Conservation (phyloP, 495 filamentous ascomycete genomes). For the Usnea hakonensis region DNA sequence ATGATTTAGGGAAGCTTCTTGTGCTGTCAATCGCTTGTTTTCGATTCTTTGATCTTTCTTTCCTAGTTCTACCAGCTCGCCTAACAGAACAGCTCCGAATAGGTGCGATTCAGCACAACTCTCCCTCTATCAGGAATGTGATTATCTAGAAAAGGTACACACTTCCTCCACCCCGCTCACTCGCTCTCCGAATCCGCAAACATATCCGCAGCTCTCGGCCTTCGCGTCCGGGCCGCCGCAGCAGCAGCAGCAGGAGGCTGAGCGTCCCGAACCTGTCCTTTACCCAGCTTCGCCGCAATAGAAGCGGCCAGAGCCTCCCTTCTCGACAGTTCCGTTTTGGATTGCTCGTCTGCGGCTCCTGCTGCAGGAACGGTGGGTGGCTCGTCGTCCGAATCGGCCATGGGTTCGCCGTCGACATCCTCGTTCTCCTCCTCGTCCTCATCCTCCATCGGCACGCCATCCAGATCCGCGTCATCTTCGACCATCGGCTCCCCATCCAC, state of each 20-base stretch:
- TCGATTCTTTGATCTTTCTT: too few species aligned
- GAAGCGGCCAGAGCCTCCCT: constrained; percentile 23
- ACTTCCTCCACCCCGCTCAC: constrained; percentile 15
- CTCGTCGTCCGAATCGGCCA: constrained; percentile 41
- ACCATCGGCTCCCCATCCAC: constrained; percentile 27
- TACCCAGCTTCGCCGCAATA: constrained; percentile 21
- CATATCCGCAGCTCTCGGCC: constrained; percentile 89
- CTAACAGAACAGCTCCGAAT: too few species aligned
- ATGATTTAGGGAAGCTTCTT: too few species aligned
- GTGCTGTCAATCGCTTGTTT: too few species aligned
- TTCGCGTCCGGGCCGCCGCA: constrained; percentile 38
- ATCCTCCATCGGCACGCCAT: constrained; percentile 51
- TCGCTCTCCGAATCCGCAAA: constrained; percentile 67
- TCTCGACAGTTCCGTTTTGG: constrained; percentile 14
- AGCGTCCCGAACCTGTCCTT: constrained; percentile 25
- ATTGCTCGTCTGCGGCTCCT: constrained; percentile 4
- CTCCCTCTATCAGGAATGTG: too few species aligned
- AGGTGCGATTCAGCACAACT: too few species aligned
- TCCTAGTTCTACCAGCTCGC: too few species aligned
- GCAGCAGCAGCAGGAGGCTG: constrained; percentile 19
- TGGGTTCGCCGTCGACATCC: constrained; percentile 46
- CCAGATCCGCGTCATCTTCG: constrained; percentile 34
- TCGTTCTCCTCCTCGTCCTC: constrained; percentile 50
- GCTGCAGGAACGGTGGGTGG: constrained; percentile 23
- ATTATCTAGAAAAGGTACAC: too few species aligned